Percentiles rank a stretch among this genome's conserved stretches.
These are phyloP conservation scores for Mollisiaceae sp. DNA, from an alignment of 2,329 filamentous ascomycete genomes.

Conservation along the genomic window DNA sequence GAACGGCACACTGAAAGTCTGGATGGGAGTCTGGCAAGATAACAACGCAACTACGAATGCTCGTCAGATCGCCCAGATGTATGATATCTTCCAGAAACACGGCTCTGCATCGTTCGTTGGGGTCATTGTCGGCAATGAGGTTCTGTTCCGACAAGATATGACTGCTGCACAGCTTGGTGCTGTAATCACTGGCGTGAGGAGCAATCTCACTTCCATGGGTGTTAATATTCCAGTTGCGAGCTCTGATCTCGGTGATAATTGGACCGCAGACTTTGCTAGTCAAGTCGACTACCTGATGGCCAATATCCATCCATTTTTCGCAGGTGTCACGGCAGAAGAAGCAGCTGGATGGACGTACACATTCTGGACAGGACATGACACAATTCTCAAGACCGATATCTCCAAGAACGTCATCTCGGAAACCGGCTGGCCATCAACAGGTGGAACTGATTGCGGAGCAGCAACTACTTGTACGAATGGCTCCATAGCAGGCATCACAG, in stretches of 20 bases:
- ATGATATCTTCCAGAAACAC: conserved; percentile 76
- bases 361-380: conserved; percentile 80
- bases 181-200: conserved; percentile 70
- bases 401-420: conserved; percentile 83
- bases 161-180: conserved; percentile 65
- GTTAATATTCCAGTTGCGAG: conserved; percentile 80
- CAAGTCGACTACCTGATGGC: conserved; percentile 90
- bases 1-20: conserved; percentile 78
- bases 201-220: conserved; percentile 70
- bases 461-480: conserved; percentile 64
- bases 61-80: conserved; percentile 84
- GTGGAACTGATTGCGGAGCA: conserved; percentile 77
- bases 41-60: conserved; percentile 80
- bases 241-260: conserved; percentile 87
- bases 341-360: conserved; percentile 81
- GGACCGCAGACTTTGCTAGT: conserved; percentile 71
- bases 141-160: conserved; percentile 78
- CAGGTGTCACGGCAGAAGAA: conserved; percentile 69
- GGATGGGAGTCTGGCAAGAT: conserved; percentile 95
- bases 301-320: conserved; percentile 97
- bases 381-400: conserved; percentile 62
- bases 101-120: conserved; percentile 74
- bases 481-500: conserved; percentile 76
- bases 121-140: conserved; percentile 82
- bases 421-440: conserved; percentile 86